Conservation (phyloP, 1,284 basidiomycete genomes). For the Ganoderma lingzhi region DNA sequence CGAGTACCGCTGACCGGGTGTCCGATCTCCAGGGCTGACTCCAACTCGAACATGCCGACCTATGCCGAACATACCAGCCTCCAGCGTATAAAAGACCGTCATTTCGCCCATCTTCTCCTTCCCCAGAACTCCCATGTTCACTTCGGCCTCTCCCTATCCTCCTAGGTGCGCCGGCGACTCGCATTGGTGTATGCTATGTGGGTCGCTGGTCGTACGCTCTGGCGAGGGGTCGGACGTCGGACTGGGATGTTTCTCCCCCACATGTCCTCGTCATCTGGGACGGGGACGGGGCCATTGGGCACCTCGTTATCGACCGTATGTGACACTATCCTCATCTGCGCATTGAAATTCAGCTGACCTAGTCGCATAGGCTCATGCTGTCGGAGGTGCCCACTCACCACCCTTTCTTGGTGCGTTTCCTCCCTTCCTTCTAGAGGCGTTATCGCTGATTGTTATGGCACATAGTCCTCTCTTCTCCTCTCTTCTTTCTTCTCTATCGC, state of each 20-base stretch:
- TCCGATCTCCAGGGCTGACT: neutral
- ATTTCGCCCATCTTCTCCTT: neutral
- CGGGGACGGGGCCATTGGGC: neutral
- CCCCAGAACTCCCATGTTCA: conserved; percentile 18
- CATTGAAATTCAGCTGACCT: neutral
- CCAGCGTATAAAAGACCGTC: conserved; percentile 6
- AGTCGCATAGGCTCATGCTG: neutral
- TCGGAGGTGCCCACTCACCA: conserved; percentile 4
- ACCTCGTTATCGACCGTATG: neutral
- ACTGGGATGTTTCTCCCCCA: conserved; percentile 4
- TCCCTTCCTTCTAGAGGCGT: neutral
- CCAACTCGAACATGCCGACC: neutral
- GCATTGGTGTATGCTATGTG: neutral
- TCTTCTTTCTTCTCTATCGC: neutral
- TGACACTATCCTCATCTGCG: neutral
- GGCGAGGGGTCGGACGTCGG: neutral
- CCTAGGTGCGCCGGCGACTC: neutral
- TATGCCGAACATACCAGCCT: neutral
- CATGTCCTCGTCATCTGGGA: neutral
- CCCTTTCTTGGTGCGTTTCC: neutral
- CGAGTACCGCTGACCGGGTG: neutral
- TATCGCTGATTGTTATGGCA: neutral
- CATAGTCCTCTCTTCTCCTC: neutral
- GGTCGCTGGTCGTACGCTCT: neutral
- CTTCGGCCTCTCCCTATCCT: neutral